phyloP scores from a whole-genome alignment of 495 filamentous ascomycete species.

The Aspergillus funiculosus region DNA sequence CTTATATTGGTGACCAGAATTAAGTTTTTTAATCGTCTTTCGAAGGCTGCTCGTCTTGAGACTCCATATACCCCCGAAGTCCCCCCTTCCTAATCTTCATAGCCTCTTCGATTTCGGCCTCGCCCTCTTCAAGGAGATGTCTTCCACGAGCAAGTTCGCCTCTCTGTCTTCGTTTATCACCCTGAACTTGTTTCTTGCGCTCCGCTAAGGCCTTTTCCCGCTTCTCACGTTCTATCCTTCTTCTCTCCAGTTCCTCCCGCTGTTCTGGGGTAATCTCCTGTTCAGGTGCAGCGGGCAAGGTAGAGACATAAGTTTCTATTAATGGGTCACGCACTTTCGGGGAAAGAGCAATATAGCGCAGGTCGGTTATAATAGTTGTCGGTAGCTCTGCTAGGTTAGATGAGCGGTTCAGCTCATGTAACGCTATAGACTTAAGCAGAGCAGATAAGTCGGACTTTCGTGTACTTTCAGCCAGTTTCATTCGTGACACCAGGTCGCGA shows the following conservation, averaged over 20 bases:
- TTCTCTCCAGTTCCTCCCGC: conserved; percentile 54
- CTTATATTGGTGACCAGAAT: neutral
- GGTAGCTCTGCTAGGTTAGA: conserved; percentile 63
- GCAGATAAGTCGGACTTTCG: conserved; percentile 73
- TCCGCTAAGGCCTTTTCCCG: conserved; percentile 72
- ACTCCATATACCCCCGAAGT: conserved; percentile 56
- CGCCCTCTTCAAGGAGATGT: conserved; percentile 64
- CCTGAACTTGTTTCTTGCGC: conserved; percentile 64
- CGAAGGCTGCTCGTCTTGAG: conserved; percentile 15
- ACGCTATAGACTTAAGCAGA: conserved; percentile 65
- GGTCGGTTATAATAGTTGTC: conserved; percentile 59
- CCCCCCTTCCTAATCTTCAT: conserved; percentile 73
- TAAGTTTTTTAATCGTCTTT: conserved; percentile 12
- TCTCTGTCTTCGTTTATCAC: conserved; percentile 65
- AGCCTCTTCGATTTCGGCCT: conserved; percentile 70
- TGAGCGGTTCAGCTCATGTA: conserved; percentile 59
- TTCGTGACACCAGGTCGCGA: conserved; percentile 72
- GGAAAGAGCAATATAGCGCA: conserved; percentile 78
- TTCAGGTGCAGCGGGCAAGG: conserved; percentile 60
- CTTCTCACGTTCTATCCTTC: conserved; percentile 57
- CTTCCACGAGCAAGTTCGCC: conserved; percentile 61
- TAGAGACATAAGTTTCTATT: conserved; percentile 69
- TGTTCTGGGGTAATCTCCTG: conserved; percentile 49
- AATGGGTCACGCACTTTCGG: conserved; percentile 63
- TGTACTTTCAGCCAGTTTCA: conserved; percentile 68